These are phyloP conservation scores for Colletotrichum scovillei DNA, from an alignment of 2,329 filamentous ascomycete species.

Conservation along the genomic window DNA sequence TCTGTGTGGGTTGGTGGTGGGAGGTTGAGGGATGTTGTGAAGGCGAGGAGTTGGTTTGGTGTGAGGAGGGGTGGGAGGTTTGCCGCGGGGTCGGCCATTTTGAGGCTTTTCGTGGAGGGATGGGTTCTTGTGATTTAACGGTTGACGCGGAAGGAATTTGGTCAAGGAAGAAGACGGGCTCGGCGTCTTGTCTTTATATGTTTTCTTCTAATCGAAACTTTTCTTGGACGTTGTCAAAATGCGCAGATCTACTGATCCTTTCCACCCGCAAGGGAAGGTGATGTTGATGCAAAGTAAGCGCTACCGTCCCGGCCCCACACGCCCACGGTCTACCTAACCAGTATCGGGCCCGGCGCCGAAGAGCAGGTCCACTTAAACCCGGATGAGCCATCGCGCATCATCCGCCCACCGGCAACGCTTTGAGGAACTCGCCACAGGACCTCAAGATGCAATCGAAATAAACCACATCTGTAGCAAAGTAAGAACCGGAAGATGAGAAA, in stretches of 20 bases:
- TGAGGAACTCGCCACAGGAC: neutral
- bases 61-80: constrained; percentile 12
- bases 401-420: neutral
- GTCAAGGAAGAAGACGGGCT: neutral
- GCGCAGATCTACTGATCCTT: too few relatives aligned
- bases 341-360: neutral
- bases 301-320: neutral
- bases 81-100: neutral
- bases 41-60: constrained; percentile 18
- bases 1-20: constrained; percentile 34
- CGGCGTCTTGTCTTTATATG: neutral
- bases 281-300: neutral
- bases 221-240: too few relatives aligned
- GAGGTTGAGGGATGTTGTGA: constrained; percentile 36
- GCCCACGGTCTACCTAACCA: neutral
- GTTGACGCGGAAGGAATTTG: neutral
- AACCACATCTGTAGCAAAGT: too few relatives aligned
- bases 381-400: neutral
- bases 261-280: neutral
- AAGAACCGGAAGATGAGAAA: too few relatives aligned
- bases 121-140: neutral
- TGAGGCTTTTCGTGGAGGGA: neutral
- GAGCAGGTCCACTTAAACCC: neutral
- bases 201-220: too few relatives aligned
- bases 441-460: too few relatives aligned